These are phyloP conservation scores for Colletotrichum incanum DNA, from an alignment of 2,329 filamentous ascomycete species.

Conservation along the genomic window DNA sequence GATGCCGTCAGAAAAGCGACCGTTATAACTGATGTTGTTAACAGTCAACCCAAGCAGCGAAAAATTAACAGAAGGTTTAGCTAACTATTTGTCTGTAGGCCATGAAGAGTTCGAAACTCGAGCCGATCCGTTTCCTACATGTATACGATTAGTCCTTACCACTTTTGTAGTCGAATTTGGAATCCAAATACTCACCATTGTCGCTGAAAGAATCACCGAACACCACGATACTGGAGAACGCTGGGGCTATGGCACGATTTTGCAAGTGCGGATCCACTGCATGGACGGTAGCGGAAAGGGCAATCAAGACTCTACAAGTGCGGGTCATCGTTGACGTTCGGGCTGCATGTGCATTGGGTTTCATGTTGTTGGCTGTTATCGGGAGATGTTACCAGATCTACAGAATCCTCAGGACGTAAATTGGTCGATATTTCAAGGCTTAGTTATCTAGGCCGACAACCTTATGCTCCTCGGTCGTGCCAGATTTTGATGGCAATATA, in stretches of 20 bases:
- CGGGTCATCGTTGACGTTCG: not conserved
- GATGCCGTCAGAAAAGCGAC: constrained; percentile 37
- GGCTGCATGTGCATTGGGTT: not conserved
- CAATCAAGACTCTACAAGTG: not conserved
- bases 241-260: not conserved
- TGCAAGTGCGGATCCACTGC: not conserved
- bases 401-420: too few species aligned
- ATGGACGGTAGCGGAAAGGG: not conserved
- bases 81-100: constrained; percentile 38
- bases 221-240: constrained; percentile 27
- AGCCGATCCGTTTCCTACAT: constrained; percentile 29
- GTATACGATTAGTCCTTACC: not conserved
- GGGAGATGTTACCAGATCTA: not conserved
- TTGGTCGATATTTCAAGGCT: not conserved
- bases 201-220: constrained; percentile 39
- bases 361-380: too few species aligned
- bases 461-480: not conserved
- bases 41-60: not conserved
- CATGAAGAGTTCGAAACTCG: constrained; percentile 29
- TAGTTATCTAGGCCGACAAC: not conserved
- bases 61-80: fast-evolving
- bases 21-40: constrained; percentile 7
- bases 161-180: not conserved
- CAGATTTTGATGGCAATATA: not conserved
- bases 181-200: constrained; percentile 10